phyloP scores from a whole-genome alignment of 345 rosid species.

The Camelina neglecta region DNA sequence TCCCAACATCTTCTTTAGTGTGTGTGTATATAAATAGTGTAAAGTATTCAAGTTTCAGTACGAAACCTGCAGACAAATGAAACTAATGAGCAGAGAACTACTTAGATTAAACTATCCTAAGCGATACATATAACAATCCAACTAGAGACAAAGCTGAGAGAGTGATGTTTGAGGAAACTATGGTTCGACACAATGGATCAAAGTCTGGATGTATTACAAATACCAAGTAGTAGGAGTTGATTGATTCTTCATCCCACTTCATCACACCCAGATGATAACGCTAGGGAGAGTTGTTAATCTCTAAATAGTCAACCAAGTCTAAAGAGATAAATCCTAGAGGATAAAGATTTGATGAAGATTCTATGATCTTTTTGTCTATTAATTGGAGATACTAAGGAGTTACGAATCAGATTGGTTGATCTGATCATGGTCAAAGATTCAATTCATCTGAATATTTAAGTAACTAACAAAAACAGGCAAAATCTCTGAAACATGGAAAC shows the following conservation, averaged over 20 bases:
- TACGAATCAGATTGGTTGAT: not conserved
- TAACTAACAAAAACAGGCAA: not conserved
- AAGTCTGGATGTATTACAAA: not conserved
- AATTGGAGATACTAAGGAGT: not conserved
- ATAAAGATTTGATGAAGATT: not conserved
- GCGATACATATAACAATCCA: slow-evolving; percentile 17
- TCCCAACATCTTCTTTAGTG: slow-evolving; percentile 61
- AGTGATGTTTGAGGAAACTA: slow-evolving; percentile 2
- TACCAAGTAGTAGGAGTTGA: slow-evolving; percentile 4
- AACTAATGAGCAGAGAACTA: not conserved
- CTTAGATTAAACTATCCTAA: slow-evolving; percentile 4
- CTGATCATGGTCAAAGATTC: slow-evolving; percentile 30
- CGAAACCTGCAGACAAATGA: slow-evolving; percentile 41
- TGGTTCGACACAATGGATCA: not conserved
- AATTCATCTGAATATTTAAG: slow-evolving; percentile 18
- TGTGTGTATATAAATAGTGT: slow-evolving; percentile 3
- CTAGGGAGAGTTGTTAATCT: not conserved
- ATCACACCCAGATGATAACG: not conserved
- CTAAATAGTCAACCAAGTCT: not conserved
- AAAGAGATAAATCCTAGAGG: slow-evolving; percentile 5
- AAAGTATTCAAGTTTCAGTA: slow-evolving; percentile 33
- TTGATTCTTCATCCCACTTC: slow-evolving; percentile 4
- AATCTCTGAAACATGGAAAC: not conserved
- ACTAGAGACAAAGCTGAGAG: not conserved
- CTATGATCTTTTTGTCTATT: slow-evolving; percentile 20